Base-by-base conservation (phyloP, 805 yeast genomes). In the Pichia sporocuriosa region DNA sequence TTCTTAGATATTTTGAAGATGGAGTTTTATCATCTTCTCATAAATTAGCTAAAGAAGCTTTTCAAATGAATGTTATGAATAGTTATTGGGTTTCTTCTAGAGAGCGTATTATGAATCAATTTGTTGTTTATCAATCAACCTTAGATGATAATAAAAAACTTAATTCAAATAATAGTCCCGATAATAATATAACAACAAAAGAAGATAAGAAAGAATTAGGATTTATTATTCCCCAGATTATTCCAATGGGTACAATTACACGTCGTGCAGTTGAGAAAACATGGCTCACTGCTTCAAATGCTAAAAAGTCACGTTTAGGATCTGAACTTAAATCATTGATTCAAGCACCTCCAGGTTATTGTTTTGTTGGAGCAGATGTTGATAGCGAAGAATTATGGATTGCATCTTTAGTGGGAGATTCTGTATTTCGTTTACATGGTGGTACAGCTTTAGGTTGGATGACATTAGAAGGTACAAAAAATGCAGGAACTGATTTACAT, bases 341-440 rank as follows among this genome's bases (percentile, higher is more conserved):
- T 4, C 66, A 72, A 43, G 96, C 97, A 0, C 99, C 99, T 0
- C 63, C 71, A 2, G 97, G 97, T 0, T 93, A 89, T 58, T 75
- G 76, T 28, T 84, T 93, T 65, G 95, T 93, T 8, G 99, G 99
- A 9, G 99, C 99, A 0, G 99, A 93, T 67, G 99, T 93, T 8
- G 99, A 93, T 61, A 86, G 96, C 29, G 98, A 93, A 57, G 99
- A 93, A 57, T 69, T 93, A 32, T 93, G 99, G 99, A 93, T 93
- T 51, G 98, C 98, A 0, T 84, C 96, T 16, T 65, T 94, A 20
- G 80, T 90, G 25, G 97, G 98, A 3, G 99, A 93, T 58, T 81
- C 97, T 0, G 76, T 81, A 39, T 86, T 90, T 62, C 77, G 81
- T 26, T 66, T 84, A 20, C 99, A 93, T 60, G 99, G 98, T 6